phyloP scores from a whole-genome alignment of 176 grass and related monocot genomes.

The Musa itinerans region DNA sequence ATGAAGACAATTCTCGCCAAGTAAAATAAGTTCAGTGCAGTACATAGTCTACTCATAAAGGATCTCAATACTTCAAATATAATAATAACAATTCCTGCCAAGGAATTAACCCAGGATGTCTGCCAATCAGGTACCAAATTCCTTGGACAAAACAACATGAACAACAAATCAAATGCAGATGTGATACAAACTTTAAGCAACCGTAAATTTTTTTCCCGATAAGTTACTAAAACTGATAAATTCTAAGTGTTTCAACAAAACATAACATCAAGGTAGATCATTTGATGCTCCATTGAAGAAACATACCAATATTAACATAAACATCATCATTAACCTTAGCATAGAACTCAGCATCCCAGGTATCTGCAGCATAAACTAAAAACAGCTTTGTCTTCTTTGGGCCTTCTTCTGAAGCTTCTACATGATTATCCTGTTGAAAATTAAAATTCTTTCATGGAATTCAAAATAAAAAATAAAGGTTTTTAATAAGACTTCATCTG shows the following conservation, averaged over 20 bases:
- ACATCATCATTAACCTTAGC: conserved; percentile 90
- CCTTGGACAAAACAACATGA: background rate
- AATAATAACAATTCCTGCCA: background rate
- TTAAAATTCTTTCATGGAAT: conserved; percentile 2
- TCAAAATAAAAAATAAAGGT: background rate
- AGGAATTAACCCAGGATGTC: background rate
- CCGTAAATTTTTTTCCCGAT: background rate
- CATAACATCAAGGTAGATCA: background rate
- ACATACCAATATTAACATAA: conserved; percentile 96
- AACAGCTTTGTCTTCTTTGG: conserved; percentile 78
- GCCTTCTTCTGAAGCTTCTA: conserved; percentile 72
- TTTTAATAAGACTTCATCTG: background rate
- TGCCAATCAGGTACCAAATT: background rate
- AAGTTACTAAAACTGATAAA: background rate
- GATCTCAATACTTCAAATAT: background rate
- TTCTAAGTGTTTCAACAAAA: background rate
- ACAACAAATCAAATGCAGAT: background rate
- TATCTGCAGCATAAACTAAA: conserved; percentile 66
- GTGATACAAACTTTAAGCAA: background rate
- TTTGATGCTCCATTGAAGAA: background rate
- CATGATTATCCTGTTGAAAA: conserved; percentile 70
- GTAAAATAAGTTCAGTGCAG: background rate
- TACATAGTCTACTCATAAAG: background rate
- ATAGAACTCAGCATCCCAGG: conserved; percentile 92
- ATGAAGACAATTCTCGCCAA: background rate